Evolutionary conservation across 2,329 filamentous ascomycete genomes (phyloP).

Genomic region (Grosmannia clavigera): DNA sequence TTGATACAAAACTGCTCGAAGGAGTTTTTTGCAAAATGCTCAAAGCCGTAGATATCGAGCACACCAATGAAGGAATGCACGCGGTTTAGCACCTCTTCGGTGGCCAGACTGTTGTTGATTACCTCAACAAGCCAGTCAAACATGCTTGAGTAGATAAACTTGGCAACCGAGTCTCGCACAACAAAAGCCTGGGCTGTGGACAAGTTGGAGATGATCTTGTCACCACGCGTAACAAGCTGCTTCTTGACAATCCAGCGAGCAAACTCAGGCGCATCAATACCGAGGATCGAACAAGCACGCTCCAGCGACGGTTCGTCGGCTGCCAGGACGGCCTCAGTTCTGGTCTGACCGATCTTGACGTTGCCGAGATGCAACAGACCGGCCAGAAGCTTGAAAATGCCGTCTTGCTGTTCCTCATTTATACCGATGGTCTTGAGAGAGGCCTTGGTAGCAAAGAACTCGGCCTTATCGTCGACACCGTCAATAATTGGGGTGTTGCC

Average conservation of each 20-base stretch:
- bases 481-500: constrained; percentile 84
- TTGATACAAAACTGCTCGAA: constrained; percentile 99
- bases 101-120: constrained; percentile 83
- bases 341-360: constrained; percentile 84
- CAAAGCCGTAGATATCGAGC: constrained; percentile 97
- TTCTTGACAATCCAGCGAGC: constrained; percentile 99
- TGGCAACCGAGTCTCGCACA: constrained; percentile 92
- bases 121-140: constrained; percentile 99
- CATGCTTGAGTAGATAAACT: constrained; percentile 95
- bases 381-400: constrained; percentile 83
- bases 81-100: constrained; percentile 70
- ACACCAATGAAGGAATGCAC: constrained; percentile 93
- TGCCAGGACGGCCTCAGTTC: constrained; percentile 75
- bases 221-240: constrained; percentile 87
- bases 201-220: constrained; percentile 94
- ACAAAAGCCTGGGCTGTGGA: constrained; percentile 88
- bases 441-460: constrained; percentile 78
- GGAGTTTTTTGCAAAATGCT: constrained; percentile 98
- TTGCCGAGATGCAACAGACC: constrained; percentile 91
- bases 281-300: constrained; percentile 72
- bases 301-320: constrained; percentile 71
- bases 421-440: constrained; percentile 86
- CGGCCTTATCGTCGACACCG: constrained; percentile 88
- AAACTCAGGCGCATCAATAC: constrained; percentile 76
- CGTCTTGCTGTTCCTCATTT: constrained; percentile 54